phyloP scores from a whole-genome alignment of 139 green algal genomes.

The Coccomyxa sp. region DNA sequence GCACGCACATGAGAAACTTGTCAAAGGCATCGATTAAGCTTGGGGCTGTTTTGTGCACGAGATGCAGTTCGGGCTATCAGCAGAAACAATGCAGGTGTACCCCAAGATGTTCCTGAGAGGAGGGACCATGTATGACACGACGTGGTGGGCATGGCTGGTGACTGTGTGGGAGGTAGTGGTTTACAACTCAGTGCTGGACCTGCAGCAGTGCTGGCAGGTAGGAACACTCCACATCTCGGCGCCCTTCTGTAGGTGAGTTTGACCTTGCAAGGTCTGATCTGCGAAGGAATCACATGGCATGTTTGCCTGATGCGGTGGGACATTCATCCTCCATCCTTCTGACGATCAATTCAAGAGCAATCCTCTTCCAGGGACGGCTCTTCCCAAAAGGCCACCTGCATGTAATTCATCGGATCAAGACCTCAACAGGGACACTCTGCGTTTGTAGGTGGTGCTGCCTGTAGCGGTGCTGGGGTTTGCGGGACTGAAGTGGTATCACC shows the following conservation, averaged over 20 bases:
- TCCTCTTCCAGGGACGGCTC: background rate
- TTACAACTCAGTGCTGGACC: conserved; percentile 43
- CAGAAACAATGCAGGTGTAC: conserved; percentile 36
- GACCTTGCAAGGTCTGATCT: background rate
- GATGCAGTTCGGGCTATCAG: background rate
- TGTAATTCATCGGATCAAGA: too few species aligned
- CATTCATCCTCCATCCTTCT: background rate
- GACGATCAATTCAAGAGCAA: too few species aligned
- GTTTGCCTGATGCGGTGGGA: background rate
- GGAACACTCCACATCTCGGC: background rate
- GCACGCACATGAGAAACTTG: too few species aligned
- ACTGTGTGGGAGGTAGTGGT: conserved; percentile 50
- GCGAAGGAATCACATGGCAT: conserved; percentile 1
- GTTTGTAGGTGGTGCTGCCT: conserved; percentile 10
- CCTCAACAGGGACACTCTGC: too few species aligned
- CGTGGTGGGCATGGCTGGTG: conserved; percentile 48
- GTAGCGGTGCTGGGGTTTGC: background rate
- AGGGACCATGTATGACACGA: conserved; percentile 52
- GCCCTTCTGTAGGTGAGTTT: background rate
- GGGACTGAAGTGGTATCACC: background rate
- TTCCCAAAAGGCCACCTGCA: background rate
- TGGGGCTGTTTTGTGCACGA: background rate
- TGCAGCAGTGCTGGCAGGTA: conserved; percentile 24
- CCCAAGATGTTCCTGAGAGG: conserved; percentile 39
- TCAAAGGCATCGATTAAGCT: too few species aligned